Percentiles rank a stretch among this genome's conserved stretches.
These are phyloP conservation scores for Leucoagaricus sp. DNA, from an alignment of 1,284 basidiomycete species.

Conservation along the genomic window DNA sequence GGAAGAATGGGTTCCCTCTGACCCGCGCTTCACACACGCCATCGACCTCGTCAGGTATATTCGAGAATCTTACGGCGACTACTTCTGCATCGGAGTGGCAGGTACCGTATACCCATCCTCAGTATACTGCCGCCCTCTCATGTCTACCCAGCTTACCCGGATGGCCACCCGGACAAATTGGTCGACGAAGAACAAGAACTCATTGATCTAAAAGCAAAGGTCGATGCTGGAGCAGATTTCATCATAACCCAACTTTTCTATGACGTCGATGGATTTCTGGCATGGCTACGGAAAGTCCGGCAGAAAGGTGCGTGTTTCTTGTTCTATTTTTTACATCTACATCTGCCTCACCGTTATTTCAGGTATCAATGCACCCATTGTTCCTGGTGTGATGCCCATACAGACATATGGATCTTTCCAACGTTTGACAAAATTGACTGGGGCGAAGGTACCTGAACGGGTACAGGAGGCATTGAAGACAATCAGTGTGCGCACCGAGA, in stretches of 20 bases:
- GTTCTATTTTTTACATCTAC: not conserved
- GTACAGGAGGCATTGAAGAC: conserved; percentile 74
- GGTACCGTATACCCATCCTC: conserved; percentile 41
- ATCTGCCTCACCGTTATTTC: conserved; percentile 17
- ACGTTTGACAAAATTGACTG: conserved; percentile 88
- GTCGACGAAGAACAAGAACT: conserved; percentile 74
- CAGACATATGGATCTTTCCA: conserved; percentile 95
- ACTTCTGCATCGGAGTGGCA: conserved; percentile 93
- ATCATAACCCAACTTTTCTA: conserved; percentile 99
- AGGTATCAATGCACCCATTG: conserved; percentile 91
- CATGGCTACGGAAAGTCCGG: conserved; percentile 77
- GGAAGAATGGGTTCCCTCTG: conserved; percentile 89
- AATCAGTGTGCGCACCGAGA: conserved; percentile 65
- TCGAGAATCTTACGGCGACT: conserved; percentile 75
- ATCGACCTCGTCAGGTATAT: conserved; percentile 93
- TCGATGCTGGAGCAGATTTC: conserved; percentile 95
- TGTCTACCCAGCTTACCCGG: conserved; percentile 75
- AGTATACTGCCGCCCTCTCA: conserved; percentile 6
- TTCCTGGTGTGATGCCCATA: conserved; percentile 98
- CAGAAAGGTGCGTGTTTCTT: conserved; percentile 55
- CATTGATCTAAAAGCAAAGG: conserved; percentile 81
- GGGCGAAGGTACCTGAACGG: conserved; percentile 73
- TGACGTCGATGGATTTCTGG: conserved; percentile 83
- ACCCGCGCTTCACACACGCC: conserved; percentile 85
- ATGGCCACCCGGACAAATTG: conserved; percentile 81